These are phyloP conservation scores for Rostrohypoxylon terebratum DNA, from an alignment of 495 filamentous ascomycete genomes.

Conservation along the genomic window DNA sequence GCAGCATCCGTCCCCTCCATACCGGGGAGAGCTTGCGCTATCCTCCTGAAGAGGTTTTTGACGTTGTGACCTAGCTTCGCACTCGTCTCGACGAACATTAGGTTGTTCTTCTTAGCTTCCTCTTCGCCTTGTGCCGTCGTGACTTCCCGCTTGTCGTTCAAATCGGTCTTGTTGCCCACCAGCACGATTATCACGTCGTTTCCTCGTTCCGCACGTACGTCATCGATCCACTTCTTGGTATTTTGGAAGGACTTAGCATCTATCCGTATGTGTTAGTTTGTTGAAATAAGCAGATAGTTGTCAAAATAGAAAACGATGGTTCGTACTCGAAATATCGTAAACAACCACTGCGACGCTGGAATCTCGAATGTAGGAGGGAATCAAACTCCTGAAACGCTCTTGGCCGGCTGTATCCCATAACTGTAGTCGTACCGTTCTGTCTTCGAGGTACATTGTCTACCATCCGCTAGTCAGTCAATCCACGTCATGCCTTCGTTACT, in stretches of 20 bases:
- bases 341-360: conserved; percentile 97
- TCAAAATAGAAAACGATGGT: background rate
- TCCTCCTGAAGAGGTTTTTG: conserved; percentile 94
- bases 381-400: conserved; percentile 94
- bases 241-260: conserved; percentile 95
- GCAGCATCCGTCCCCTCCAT: conserved; percentile 89
- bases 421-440: conserved; percentile 95
- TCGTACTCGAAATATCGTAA: conserved; percentile 92
- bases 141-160: conserved; percentile 97
- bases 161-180: conserved; percentile 98
- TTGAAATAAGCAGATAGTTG: background rate
- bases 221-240: conserved; percentile 98
- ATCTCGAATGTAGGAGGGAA: conserved; percentile 98
- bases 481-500: background rate
- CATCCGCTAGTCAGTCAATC: conserved; percentile 42
- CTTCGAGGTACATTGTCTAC: conserved; percentile 99
- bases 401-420: conserved; percentile 99
- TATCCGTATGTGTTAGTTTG: conserved; percentile 47
- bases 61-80: conserved; percentile 98
- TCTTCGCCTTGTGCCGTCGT: conserved; percentile 95
- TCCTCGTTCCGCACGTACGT: conserved; percentile 94
- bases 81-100: conserved; percentile 99
- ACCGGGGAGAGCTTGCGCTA: conserved; percentile 95
- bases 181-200: conserved; percentile 99
- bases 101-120: conserved; percentile 95